Evolutionary conservation across 2,329 filamentous ascomycete genomes (phyloP).

Genomic region (Monosporascus cannonballus): DNA sequence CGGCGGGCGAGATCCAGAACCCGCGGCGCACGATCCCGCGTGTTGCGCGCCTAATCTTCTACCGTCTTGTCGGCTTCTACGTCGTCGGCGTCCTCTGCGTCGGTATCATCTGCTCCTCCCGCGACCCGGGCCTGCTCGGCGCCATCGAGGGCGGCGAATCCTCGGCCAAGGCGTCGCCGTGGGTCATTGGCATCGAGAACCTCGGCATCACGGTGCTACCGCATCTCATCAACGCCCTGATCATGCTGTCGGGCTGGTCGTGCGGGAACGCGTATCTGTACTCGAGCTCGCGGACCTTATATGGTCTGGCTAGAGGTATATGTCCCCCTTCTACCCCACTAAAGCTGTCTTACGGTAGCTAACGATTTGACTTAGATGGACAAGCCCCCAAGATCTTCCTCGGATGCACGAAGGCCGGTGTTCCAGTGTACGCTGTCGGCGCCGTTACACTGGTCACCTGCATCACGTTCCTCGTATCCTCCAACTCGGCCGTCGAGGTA

Average conservation of each 20-base stretch:
- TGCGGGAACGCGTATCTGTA: constrained; percentile 18
- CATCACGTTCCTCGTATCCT: constrained; percentile 33
- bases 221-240: constrained; percentile 50
- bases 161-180: constrained; percentile 44
- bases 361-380: constrained; percentile 13
- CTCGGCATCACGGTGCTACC: constrained; percentile 46
- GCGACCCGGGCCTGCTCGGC: constrained; percentile 46
- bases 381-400: constrained; percentile 33
- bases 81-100: constrained; percentile 53
- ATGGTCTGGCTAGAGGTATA: constrained; percentile 21
- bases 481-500: constrained; percentile 29
- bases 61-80: constrained; percentile 56
- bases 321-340: not conserved
- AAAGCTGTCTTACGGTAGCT: not conserved
- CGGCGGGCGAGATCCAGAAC: constrained; percentile 42
- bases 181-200: constrained; percentile 48
- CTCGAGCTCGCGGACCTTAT: constrained; percentile 12
- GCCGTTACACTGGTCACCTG: constrained; percentile 27
- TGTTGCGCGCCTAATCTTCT: constrained; percentile 58
- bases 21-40: constrained; percentile 51
- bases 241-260: constrained; percentile 19
- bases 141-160: constrained; percentile 49
- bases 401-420: constrained; percentile 35
- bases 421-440: constrained; percentile 34
- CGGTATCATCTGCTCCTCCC: constrained; percentile 52